These are phyloP conservation scores for Articulospora tetracladia DNA, from an alignment of 495 filamentous ascomycete genomes.

Conservation along the genomic window DNA sequence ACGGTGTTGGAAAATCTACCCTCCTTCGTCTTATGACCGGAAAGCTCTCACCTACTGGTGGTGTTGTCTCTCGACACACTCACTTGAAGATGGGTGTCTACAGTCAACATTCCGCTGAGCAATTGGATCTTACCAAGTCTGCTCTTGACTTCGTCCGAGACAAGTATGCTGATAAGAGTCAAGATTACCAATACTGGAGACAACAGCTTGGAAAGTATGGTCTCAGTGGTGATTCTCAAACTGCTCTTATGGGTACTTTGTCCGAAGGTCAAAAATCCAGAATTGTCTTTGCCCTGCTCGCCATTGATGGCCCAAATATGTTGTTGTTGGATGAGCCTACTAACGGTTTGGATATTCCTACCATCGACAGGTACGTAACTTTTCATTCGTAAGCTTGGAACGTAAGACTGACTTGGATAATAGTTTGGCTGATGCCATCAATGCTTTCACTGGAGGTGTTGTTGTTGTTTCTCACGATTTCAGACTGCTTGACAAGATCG, in stretches of 20 bases:
- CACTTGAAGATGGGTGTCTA: constrained; percentile 98
- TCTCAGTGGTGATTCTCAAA: constrained; percentile 87
- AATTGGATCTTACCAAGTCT: constrained; percentile 97
- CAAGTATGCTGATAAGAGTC: constrained; percentile 81
- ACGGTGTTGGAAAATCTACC: constrained; percentile 99
- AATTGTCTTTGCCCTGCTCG: constrained; percentile 95
- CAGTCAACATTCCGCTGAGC: constrained; percentile 96
- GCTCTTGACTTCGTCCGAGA: constrained; percentile 96
- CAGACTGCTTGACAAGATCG: constrained; percentile 97
- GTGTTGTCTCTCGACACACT: constrained; percentile 84
- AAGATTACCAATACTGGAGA: constrained; percentile 99
- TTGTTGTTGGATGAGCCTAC: constrained; percentile 96
- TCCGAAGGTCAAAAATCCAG: constrained; percentile 96
- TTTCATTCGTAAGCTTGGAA: neutral
- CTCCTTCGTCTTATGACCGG: constrained; percentile 96
- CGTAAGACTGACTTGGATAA: neutral
- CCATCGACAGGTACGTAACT: constrained; percentile 63
- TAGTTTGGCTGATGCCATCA: constrained; percentile 95
- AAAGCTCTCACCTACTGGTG: constrained; percentile 80
- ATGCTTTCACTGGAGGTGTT: constrained; percentile 92
- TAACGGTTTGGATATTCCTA: constrained; percentile 98
- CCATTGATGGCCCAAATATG: constrained; percentile 98
- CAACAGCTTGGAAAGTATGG: constrained; percentile 96
- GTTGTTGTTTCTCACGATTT: constrained; percentile 99
- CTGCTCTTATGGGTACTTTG: constrained; percentile 93